Evolutionary conservation across 352 stramenopile genomes (phyloP).

Genomic region (Phytophthora ramorum): DNA sequence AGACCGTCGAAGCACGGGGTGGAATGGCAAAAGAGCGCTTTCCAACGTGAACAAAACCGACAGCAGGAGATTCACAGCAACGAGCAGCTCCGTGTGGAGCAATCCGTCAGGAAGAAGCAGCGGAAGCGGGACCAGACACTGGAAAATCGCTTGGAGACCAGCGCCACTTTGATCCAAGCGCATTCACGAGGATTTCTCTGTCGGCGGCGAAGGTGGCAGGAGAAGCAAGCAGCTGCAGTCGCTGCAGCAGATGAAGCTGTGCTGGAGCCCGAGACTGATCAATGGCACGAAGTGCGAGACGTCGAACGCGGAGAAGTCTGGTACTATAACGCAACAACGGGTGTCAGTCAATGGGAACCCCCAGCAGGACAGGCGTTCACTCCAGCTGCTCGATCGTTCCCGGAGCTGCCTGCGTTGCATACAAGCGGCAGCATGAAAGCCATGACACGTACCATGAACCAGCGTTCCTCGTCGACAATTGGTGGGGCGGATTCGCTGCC

Average conservation of each 20-base stretch:
- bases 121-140: constrained; percentile 18
- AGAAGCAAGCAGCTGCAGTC: constrained; percentile 17
- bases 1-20: constrained; percentile 61
- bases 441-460: constrained; percentile 13
- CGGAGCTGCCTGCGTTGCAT: constrained; percentile 33
- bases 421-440: constrained; percentile 3
- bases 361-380: constrained; percentile 30
- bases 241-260: background rate
- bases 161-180: constrained; percentile 73
- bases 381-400: constrained; percentile 23
- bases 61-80: constrained; percentile 37
- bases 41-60: constrained; percentile 49
- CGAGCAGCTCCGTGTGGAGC: constrained; percentile 25
- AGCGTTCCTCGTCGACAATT: constrained; percentile 14
- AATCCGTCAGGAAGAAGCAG: constrained; percentile 33
- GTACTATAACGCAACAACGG: constrained; percentile 83
- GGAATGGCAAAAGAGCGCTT: constrained; percentile 44
- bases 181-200: constrained; percentile 60
- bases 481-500: constrained; percentile 16
- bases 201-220: constrained; percentile 37
- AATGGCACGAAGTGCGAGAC: constrained; percentile 83
- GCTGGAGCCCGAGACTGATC: constrained; percentile 8
- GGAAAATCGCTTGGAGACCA: constrained; percentile 57
- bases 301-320: constrained; percentile 71
- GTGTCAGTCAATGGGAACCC: constrained; percentile 79